Evolutionary conservation across 345 rosid species (phyloP).

Genomic region (Salix udensis): DNA sequence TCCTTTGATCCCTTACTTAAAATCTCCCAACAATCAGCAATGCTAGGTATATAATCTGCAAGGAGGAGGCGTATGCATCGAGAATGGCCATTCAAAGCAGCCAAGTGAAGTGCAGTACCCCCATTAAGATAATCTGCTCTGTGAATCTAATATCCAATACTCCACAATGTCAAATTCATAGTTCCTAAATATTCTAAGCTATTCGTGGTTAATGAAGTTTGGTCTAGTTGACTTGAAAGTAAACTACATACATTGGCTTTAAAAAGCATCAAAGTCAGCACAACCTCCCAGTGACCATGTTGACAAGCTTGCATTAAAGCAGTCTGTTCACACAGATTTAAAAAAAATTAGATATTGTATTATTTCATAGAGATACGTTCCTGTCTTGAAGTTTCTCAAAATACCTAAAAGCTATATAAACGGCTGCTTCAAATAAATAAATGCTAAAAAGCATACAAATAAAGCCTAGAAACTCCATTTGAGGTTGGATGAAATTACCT

Average conservation of each 20-base stretch:
- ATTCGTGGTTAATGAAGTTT: background rate
- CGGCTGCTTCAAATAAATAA: background rate
- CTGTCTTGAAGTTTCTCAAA: background rate
- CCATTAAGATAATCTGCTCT: slow-evolving; percentile 90
- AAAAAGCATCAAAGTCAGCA: slow-evolving; percentile 76
- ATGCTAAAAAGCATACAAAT: background rate
- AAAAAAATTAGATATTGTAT: background rate
- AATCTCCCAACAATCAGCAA: slow-evolving; percentile 48
- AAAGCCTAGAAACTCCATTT: background rate
- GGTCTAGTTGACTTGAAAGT: background rate
- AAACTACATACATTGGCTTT: slow-evolving; percentile 74
- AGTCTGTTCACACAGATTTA: slow-evolving; percentile 47
- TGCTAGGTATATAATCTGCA: slow-evolving; percentile 79
- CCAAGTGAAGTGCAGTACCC: slow-evolving; percentile 91
- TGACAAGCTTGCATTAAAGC: slow-evolving; percentile 99
- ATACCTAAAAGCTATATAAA: background rate
- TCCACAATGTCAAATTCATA: slow-evolving; percentile 18
- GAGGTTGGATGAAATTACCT: slow-evolving; percentile 42
- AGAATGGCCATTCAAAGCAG: slow-evolving; percentile 88
- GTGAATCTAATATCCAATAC: slow-evolving; percentile 54
- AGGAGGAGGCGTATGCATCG: slow-evolving; percentile 84
- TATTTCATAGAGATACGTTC: background rate
- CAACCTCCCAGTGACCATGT: slow-evolving; percentile 98
- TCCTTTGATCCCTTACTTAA: slow-evolving; percentile 34
- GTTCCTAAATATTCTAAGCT: background rate